Evolutionary conservation across 208 protist species (phyloP).

Genomic region (Leptomonas pyrrhocoris): DNA sequence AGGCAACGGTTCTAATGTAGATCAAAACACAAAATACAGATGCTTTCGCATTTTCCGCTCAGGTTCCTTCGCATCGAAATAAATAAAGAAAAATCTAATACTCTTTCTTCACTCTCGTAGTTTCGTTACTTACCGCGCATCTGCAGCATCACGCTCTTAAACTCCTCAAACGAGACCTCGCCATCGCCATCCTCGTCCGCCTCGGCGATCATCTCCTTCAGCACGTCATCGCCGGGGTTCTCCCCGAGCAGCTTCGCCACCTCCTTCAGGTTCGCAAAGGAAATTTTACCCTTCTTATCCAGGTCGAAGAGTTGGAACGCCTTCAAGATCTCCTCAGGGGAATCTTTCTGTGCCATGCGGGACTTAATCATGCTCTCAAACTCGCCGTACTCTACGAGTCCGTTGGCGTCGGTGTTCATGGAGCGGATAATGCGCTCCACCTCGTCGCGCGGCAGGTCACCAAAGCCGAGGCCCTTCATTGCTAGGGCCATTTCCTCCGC

Average conservation of each 20-base stretch:
- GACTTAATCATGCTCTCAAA: slow-evolving; percentile 92
- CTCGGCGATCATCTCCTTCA: slow-evolving; percentile 98
- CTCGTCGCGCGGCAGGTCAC: slow-evolving; percentile 92
- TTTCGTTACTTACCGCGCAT: slow-evolving; percentile 83
- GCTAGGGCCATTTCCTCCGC: slow-evolving; percentile 95
- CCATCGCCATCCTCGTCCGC: slow-evolving; percentile 96
- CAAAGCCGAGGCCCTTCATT: slow-evolving; percentile 95
- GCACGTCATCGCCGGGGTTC: slow-evolving; percentile 96
- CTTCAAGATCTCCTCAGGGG: slow-evolving; percentile 94
- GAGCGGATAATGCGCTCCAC: slow-evolving; percentile 91
- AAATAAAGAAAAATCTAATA: slow-evolving; percentile 2
- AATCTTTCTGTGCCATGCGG: slow-evolving; percentile 92
- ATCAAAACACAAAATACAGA: slow-evolving; percentile 15
- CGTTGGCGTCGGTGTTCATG: slow-evolving; percentile 88
- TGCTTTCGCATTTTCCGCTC: too few species aligned
- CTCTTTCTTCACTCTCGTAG: neutral
- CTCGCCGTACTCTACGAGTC: slow-evolving; percentile 89
- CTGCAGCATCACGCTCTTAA: slow-evolving; percentile 95
- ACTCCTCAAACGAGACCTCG: slow-evolving; percentile 95
- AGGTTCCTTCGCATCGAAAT: too few species aligned
- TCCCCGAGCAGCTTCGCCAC: slow-evolving; percentile 96
- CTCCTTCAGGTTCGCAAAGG: slow-evolving; percentile 97
- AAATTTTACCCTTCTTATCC: slow-evolving; percentile 95
- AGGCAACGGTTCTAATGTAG: slow-evolving; percentile 22
- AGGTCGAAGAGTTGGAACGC: slow-evolving; percentile 97